Conservation (phyloP, 768 basidiomycete genomes). For the Russula virescens region DNA sequence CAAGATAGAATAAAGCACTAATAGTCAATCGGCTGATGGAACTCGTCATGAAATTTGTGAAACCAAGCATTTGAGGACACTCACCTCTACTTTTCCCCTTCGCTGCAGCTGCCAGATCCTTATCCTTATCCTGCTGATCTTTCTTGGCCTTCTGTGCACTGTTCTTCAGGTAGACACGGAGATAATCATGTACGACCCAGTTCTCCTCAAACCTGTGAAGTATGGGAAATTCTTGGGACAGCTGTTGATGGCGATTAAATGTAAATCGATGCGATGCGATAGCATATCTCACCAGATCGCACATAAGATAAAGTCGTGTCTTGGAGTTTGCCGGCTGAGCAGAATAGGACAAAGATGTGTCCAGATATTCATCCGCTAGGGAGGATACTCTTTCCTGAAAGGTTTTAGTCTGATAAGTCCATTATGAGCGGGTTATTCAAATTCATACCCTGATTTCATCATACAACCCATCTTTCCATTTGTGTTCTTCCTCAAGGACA, state of each 20-base stretch:
- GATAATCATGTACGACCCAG: too few relatives aligned
- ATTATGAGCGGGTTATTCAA: background rate
- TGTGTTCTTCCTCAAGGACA: background rate
- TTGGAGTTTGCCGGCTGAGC: background rate
- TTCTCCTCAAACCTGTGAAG: background rate
- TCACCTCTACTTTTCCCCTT: conserved; percentile 1
- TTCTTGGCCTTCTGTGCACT: conserved; percentile 2
- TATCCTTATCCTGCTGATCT: background rate
- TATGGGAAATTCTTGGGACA: background rate
- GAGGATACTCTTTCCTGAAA: background rate
- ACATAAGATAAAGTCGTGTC: background rate
- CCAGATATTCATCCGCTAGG: background rate
- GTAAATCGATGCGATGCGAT: background rate
- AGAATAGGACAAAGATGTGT: background rate
- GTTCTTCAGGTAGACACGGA: background rate
- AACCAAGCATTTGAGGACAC: background rate
- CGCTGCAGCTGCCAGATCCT: background rate
- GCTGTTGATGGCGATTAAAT: background rate
- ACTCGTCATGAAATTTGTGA: too few relatives aligned
- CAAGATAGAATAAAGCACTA: too few relatives aligned
- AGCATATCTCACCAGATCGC: background rate
- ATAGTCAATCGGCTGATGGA: too few relatives aligned
- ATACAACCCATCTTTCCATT: background rate
- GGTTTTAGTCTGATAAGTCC: background rate
- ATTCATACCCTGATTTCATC: background rate